Conservation (phyloP, 345 rosid genomes). For the Limnanthes douglasii region DNA sequence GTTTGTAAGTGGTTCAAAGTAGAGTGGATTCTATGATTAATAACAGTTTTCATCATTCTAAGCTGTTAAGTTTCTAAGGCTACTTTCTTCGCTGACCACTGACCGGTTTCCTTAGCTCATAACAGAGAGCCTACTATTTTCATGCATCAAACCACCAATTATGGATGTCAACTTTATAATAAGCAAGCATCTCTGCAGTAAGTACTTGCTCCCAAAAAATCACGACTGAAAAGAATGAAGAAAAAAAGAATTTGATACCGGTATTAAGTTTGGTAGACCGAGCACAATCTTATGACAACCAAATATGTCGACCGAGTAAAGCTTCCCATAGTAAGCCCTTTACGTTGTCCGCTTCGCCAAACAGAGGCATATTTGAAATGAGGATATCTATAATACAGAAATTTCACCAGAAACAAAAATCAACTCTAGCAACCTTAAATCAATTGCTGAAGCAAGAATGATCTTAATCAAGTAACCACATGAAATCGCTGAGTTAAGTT, state of each 20-base stretch:
- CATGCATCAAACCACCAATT: too few relatives aligned
- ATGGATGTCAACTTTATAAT: too few relatives aligned
- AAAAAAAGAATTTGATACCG: conserved; percentile 5
- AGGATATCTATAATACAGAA: conserved; percentile 36
- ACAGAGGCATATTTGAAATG: conserved; percentile 37
- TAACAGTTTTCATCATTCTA: too few relatives aligned
- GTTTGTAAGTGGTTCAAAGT: too few relatives aligned
- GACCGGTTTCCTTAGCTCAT: too few relatives aligned
- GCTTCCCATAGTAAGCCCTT: conserved; percentile 42
- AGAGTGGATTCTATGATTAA: too few relatives aligned
- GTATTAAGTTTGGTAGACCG: conserved; percentile 8
- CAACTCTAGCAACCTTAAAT: conserved; percentile 9
- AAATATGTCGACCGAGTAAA: conserved; percentile 29
- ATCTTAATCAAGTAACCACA: conserved; percentile 1
- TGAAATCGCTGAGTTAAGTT: background rate
- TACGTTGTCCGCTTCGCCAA: conserved; percentile 41
- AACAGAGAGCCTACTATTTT: too few relatives aligned
- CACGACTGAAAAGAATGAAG: conserved; percentile 2
- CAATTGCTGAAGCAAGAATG: conserved; percentile 2
- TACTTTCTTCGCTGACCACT: too few relatives aligned
- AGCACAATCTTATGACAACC: conserved; percentile 38
- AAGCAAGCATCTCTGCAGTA: too few relatives aligned
- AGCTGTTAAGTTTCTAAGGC: too few relatives aligned
- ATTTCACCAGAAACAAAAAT: conserved; percentile 21
- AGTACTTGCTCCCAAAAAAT: background rate